A percentile compares a stretch with the other conserved stretches of the same genome.
Conservation (phyloP, 441 rosid genomes). For the Erodium trifolium region DNA sequence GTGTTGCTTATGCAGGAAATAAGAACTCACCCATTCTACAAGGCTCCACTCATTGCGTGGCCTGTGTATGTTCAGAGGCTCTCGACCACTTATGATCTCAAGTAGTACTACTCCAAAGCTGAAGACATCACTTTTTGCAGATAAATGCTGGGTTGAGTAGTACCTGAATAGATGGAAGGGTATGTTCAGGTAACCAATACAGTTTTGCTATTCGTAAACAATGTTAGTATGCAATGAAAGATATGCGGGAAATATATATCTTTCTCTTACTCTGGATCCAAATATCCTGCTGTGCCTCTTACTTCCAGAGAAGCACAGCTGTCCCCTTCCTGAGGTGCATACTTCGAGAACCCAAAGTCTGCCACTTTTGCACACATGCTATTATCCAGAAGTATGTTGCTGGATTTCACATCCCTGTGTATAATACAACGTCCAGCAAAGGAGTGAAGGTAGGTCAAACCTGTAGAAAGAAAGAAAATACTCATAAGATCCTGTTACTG, state of each 20-base stretch:
- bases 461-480: conserved; percentile 25
- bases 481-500: conserved; percentile 2
- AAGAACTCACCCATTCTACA: conserved; percentile 64
- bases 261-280: conserved; percentile 58
- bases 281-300: conserved; percentile 72
- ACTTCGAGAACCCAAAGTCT: conserved; percentile 72
- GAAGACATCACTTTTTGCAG: conserved; percentile 71
- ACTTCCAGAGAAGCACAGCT: conserved; percentile 68
- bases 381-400: conserved; percentile 68
- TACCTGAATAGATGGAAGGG: conserved; percentile 32
- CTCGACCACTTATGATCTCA: conserved; percentile 61
- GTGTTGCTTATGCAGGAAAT: too few species aligned
- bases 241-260: not conserved
- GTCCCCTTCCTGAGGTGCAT: conserved; percentile 77
- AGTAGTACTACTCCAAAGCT: conserved; percentile 74
- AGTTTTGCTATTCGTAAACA: not conserved
- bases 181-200: not conserved
- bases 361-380: conserved; percentile 70
- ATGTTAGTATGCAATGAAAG: not conserved
- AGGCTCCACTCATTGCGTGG: conserved; percentile 68
- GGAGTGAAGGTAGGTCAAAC: conserved; percentile 56
- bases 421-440: conserved; percentile 47
- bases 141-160: conserved; percentile 60
- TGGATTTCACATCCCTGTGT: conserved; percentile 73
- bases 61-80: conserved; percentile 65